Evolutionary conservation across 163 green algal species (phyloP), one percentile per base, ranked within the genome.

Genomic region (Scenedesmus sp.): DNA sequence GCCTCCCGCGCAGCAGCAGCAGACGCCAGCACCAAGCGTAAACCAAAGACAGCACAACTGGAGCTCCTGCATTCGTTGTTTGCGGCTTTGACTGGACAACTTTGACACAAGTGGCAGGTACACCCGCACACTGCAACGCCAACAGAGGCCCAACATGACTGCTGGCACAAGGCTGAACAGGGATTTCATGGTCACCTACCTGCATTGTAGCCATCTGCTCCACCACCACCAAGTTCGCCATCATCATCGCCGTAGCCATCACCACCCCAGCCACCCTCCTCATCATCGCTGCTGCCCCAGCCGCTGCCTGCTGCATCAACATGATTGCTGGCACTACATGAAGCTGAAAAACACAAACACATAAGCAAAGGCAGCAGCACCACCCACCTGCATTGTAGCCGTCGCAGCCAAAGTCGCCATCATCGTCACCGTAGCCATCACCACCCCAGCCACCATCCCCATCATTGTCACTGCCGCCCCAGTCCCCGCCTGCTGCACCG

Each of bases 381-480:
- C 73, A 84, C 66, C 20, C 66, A 90, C 85, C 85, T 83, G 85
- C 85, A 83, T 90, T 90, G 52, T 90, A 90, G 2, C 85, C 85
- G 4, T 90, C 85, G 8, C 15, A 16, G 34, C 54, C 81, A 26
- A 52, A 62, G 5, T 54, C 87, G 59, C 67, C 87, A 62, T 86
- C 87, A 59, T 64, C 73, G 59, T 90, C 79, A 4, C 70, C 84
- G 15, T 59, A 56, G 15, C 52, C 84, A 54, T 89, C 59, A 26
- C 84, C 87, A 18, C 52, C 79, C 60, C 88, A 67, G 67, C 62
- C 26, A 13, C 15, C 87, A 9, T 85, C 74, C 57, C 66, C 56
- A 16, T 59, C 82, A 13, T 89, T 54, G 54, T 0, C 0, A 46
- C 64, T 59, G 54, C 26, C 89, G 54, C n/a, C 88, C 46, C 77